phyloP scores from a whole-genome alignment of 257 asterid genomes.

The Solanum tarapatanum region DNA sequence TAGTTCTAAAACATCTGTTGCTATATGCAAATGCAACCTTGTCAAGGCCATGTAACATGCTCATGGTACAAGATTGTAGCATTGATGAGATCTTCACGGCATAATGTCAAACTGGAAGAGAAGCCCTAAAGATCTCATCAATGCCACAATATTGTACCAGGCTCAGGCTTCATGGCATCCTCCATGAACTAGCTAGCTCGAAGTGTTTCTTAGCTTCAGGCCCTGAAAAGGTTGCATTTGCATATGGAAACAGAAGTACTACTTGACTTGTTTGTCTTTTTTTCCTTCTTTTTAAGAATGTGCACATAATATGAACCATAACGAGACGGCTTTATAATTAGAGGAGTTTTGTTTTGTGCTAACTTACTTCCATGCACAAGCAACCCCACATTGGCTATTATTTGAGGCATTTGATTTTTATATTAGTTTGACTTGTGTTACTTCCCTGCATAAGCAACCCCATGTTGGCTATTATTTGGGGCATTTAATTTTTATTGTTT shows the following conservation, averaged over 20 bases:
- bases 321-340: neutral
- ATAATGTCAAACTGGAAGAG: no score
- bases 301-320: neutral
- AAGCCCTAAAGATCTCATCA: constrained; percentile 11
- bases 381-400: neutral
- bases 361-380: neutral
- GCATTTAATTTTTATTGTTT: neutral
- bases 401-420: neutral
- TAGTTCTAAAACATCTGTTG: no score
- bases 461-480: neutral
- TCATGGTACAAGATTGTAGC: no score
- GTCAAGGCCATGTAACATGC: no score
- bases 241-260: neutral
- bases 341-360: neutral
- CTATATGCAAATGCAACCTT: no score
- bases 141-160: constrained; percentile 21
- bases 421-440: neutral
- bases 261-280: neutral
- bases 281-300: neutral
- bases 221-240: neutral
- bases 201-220: constrained; percentile 3
- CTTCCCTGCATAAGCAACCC: neutral
- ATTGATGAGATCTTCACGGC: no score
- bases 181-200: constrained; percentile 25
- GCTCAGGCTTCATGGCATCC: constrained; percentile 31